Evolutionary conservation across 1,139 yeast genomes (phyloP).

Genomic region (Debaryomyces fabryi): DNA sequence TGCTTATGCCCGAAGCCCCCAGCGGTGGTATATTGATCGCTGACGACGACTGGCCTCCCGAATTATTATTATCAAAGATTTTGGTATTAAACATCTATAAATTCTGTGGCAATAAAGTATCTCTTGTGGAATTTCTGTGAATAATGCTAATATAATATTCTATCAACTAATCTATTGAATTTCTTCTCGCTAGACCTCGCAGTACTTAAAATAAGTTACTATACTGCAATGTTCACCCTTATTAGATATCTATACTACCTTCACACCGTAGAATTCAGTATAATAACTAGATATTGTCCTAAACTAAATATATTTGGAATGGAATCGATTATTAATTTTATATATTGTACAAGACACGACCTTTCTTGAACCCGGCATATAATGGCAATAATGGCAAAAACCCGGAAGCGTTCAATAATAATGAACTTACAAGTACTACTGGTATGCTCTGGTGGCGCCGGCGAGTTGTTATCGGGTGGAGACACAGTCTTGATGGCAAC

Average conservation of each 20-base stretch:
- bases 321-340: conserved; percentile 3
- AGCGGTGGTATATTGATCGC: conserved; percentile 21
- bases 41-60: conserved; percentile 16
- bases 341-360: conserved; percentile 6
- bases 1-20: conserved; percentile 8
- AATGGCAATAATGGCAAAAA: not conserved
- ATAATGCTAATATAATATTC: conserved; percentile 3
- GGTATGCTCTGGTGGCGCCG: not conserved
- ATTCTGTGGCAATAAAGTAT: not conserved
- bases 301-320: not conserved
- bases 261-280: not conserved
- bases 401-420: not conserved
- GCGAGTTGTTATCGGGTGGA: not conserved
- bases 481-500: not conserved
- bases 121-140: not conserved
- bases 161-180: conserved; percentile 3
- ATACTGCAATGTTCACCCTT: not conserved
- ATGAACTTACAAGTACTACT: not conserved
- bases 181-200: not conserved
- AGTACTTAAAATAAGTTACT: not conserved
- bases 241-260: conserved; percentile 1
- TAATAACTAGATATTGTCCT: not conserved
- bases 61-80: conserved; percentile 29
- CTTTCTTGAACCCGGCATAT: not conserved
- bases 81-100: conserved; percentile 35